Base-by-base conservation (phyloP, 2,329 filamentous ascomycete genomes). In the Myrmaecium sp. region DNA sequence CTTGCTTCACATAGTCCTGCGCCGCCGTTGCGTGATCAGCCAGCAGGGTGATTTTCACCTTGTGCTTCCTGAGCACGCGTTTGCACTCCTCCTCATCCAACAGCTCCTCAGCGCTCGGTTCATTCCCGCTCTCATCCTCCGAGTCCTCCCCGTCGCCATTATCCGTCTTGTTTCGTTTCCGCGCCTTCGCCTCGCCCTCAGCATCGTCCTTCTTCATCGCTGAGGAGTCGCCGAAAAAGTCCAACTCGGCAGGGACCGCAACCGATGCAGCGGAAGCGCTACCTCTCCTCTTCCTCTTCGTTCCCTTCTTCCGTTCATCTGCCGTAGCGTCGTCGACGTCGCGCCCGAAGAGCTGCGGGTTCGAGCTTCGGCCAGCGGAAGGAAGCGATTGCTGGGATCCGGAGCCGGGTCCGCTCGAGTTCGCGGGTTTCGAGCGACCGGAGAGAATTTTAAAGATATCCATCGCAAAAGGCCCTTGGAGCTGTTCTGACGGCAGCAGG, bases 21-120 rank as follows among this genome's bases (percentile, higher is more conserved):
- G 35, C 28, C 17, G 33, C 35, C n/a, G n/a, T n/a, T n/a, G n/a
- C n/a, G 29, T 49, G 47, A 51, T 57, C 41, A 49, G 54, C 69
- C n/a, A 93, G 56, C 25, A 91, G 58, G 0, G 78, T 80, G 20
- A 91, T 66, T 50, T 93, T 93, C 36, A 94, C 61, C 36, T 83
- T 78, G 51, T 93, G 82, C 30, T 72, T 75, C 33, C 74, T 73
- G 33, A 93, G 55, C 7, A 86, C 60, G 32, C 74, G 69, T 39
- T 75, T 74, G 39, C 79, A 74, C 45, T 84, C 70, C 30, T 76
- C 73, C 40, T 77, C 65, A 39, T 70, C 67, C 38, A 82, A 61
- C 0, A 33, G 25, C 24, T 43, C 36, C 14, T 14, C 15, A 10
- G 20, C 27, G 10, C 20, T 23, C n/a, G 16, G 23, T 16, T 30